Evolutionary conservation across 2,329 filamentous ascomycete species (phyloP).

Genomic region (Xylaria sp.): DNA sequence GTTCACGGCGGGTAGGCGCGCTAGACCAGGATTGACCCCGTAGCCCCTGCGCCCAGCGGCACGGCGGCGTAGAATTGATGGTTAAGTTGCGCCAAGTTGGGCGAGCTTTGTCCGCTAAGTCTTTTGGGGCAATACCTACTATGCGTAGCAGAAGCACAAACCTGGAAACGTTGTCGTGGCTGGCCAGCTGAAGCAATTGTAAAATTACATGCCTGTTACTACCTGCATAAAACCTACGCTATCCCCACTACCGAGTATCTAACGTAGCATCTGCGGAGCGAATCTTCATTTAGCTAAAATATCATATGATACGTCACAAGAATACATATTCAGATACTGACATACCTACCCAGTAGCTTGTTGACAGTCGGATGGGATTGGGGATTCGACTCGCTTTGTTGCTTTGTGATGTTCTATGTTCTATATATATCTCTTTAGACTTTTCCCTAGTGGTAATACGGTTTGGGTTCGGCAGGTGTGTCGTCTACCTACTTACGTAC

Average conservation of each 20-base stretch:
- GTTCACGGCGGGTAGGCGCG: constrained; percentile 24
- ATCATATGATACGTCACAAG: constrained; percentile 5
- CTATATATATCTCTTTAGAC: neutral
- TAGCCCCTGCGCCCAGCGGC: constrained; percentile 18
- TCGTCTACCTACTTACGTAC: too few species aligned
- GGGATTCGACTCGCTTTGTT: neutral
- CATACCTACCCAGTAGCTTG: neutral
- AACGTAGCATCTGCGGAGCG: constrained; percentile 1
- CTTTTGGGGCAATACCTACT: constrained; percentile 7
- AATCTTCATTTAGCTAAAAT: constrained; percentile 10
- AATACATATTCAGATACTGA: neutral
- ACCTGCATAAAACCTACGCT: neutral
- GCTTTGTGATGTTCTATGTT: neutral
- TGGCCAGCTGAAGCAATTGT: constrained; percentile 12
- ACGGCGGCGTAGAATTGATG: neutral
- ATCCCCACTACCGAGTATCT: neutral
- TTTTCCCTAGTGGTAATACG: neutral
- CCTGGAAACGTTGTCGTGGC: constrained; percentile 14
- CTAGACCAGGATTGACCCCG: constrained; percentile 26
- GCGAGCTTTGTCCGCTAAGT: constrained; percentile 11
- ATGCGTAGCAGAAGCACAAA: too few species aligned
- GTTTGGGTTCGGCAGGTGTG: neutral
- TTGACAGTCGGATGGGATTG: neutral
- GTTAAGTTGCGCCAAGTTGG: too few species aligned
- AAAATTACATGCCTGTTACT: constrained; percentile 8